Conservation (phyloP, 305 asterid species). For the Vinca major region DNA sequence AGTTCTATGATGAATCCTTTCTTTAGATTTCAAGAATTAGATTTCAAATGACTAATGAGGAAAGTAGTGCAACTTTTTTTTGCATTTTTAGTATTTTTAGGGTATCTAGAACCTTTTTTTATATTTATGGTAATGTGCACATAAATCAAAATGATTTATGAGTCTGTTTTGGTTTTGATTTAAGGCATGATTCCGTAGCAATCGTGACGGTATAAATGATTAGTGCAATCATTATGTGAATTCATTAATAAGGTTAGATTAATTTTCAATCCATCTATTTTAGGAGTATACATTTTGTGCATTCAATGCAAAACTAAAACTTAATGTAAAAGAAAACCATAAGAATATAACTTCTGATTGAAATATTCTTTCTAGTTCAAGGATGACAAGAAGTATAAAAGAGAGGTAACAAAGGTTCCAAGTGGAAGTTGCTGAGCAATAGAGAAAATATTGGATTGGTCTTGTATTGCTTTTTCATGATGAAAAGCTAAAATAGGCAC, state of each 20-base stretch:
- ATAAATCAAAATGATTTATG: too few relatives aligned
- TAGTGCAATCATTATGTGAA: too few relatives aligned
- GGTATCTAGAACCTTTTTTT: too few relatives aligned
- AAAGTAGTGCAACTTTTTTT: constrained; percentile 4
- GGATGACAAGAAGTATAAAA: not conserved
- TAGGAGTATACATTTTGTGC: too few relatives aligned
- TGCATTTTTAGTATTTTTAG: not conserved
- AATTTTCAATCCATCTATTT: too few relatives aligned
- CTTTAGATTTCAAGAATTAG: not conserved
- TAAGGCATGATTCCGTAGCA: too few relatives aligned
- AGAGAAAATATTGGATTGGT: constrained; percentile 3
- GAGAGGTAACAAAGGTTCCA: constrained; percentile 3
- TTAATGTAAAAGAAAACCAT: not conserved
- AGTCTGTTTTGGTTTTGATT: too few relatives aligned
- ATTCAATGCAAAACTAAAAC: too few relatives aligned
- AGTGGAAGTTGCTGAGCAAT: constrained; percentile 1
- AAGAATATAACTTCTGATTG: not conserved
- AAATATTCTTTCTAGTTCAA: constrained; percentile 11
- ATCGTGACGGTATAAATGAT: too few relatives aligned
- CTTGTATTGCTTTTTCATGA: not conserved
- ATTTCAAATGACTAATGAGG: constrained; percentile 10
- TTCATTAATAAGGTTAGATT: too few relatives aligned
- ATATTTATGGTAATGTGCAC: too few relatives aligned
- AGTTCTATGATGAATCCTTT: too few relatives aligned
- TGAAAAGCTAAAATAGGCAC: constrained; percentile 7